Evolutionary conservation across 1,284 basidiomycete species (phyloP), one percentile per base, ranked within the genome.

Genomic region (Clitocybe nebularis): DNA sequence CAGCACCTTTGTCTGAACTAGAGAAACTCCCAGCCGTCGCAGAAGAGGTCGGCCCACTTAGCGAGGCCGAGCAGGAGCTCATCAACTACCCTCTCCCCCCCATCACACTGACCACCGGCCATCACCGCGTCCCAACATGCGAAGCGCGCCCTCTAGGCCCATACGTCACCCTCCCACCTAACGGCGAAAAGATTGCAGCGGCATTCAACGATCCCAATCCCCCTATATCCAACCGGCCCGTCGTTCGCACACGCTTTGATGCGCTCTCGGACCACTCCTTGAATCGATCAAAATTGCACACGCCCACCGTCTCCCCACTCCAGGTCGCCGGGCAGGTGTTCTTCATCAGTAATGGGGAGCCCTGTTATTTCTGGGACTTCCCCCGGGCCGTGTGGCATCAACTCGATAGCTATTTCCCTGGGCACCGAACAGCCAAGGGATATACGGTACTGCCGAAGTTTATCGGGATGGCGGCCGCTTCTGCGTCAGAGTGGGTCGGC

Each of bases 291-390:
- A 75, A 77, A 44, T 47, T 73, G 9, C 49, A 55, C 19, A 52
- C 69, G 48, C 67, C 76, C 30, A 65, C 70, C 39, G 57, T 61
- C 3, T 69, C 72, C 38, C 77, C 78, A 4, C 71, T 93, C 10
- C 74, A 81, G 49, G 89, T 97, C 25, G 93, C 92, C 2, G 96
- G 96, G 0, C 89, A 98, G 62, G 90, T 75, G 0, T 99, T 96
- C 72, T 96, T 95, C 72, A 92, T 99, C 67, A 96, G 94, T 47
- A 98, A 98, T 60, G 93, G 94, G 50, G 94, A 98, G 62, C 95
- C 94, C 1, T 76, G 89, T 45, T 89, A 89, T 59, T 98, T 98
- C 70, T 99, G 95, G 95, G 94, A 98, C 68, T 87, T 96, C 60
- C 77, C 86, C 17, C 79, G 93, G 6, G 68, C 80, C 2, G 68